A percentile compares a stretch with the other conserved stretches of the same genome.
These are phyloP conservation scores for Petasospora rhodanensis DNA, from an alignment of 1,139 yeast genomes.

Conservation along the genomic window DNA sequence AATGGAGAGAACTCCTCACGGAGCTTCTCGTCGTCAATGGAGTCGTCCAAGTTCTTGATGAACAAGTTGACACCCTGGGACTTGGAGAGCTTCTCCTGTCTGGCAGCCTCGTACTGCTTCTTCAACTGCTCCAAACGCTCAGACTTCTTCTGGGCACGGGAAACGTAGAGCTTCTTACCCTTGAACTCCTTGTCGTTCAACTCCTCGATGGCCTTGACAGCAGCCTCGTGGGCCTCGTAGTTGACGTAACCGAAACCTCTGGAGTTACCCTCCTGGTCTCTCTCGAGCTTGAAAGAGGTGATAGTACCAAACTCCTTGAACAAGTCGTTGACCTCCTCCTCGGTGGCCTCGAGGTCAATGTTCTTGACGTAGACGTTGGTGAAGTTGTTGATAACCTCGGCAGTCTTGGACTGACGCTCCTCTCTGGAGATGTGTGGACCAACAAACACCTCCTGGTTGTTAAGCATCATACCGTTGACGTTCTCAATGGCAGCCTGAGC, in stretches of 20 bases:
- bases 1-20: constrained; percentile 90
- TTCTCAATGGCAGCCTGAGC: constrained; percentile 95
- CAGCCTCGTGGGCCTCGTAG: constrained; percentile 82
- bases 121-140: constrained; percentile 97
- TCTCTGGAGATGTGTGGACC: constrained; percentile 91
- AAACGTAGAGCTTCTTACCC: constrained; percentile 87
- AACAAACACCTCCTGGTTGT: constrained; percentile 94
- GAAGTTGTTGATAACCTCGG: constrained; percentile 87
- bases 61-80: constrained; percentile 98
- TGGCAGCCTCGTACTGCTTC: constrained; percentile 89
- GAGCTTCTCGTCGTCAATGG: constrained; percentile 86
- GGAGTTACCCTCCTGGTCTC: constrained; percentile 83
- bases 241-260: constrained; percentile 96
- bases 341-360: constrained; percentile 66
- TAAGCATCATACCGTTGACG: constrained; percentile 97
- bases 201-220: constrained; percentile 87
- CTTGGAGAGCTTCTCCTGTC: constrained; percentile 88
- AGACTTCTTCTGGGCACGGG: constrained; percentile 98
- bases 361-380: constrained; percentile 95
- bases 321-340: constrained; percentile 68
- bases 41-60: constrained; percentile 93
- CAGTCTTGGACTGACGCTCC: constrained; percentile 94
- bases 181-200: constrained; percentile 83
- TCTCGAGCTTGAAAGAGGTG: constrained; percentile 81
- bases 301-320: constrained; percentile 74